phyloP scores from a whole-genome alignment of 2,329 filamentous ascomycete genomes.

The Aspergillus luchuensis region DNA sequence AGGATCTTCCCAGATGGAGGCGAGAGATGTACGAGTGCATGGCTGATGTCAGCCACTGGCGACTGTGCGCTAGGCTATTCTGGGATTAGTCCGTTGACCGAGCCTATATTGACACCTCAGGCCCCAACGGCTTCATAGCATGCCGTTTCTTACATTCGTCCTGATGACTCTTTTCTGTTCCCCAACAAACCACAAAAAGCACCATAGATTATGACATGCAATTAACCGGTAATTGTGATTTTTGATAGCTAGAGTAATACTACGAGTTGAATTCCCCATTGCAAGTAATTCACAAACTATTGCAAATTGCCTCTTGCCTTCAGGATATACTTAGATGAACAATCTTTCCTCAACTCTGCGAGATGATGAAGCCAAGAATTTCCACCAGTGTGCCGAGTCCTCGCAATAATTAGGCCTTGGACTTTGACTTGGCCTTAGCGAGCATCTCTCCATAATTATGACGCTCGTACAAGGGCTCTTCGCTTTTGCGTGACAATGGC shows the following conservation, averaged over 20 bases:
- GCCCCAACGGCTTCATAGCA: too few relatives aligned
- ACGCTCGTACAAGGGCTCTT: not conserved
- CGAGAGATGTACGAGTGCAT: not conserved
- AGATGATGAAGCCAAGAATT: not conserved
- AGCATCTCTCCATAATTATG: not conserved
- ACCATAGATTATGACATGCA: too few relatives aligned
- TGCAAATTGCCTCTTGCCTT: not conserved
- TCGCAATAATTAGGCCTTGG: not conserved
- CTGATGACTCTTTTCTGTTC: too few relatives aligned
- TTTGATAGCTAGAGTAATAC: not conserved
- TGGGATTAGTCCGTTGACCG: too few relatives aligned
- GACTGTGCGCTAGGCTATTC: too few relatives aligned
- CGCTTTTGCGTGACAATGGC: not conserved
- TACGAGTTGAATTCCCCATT: not conserved
- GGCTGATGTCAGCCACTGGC: slow-evolving; percentile 11
- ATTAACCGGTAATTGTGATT: too few relatives aligned
- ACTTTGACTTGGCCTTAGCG: not conserved
- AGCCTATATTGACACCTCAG: too few relatives aligned
- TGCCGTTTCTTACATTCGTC: too few relatives aligned
- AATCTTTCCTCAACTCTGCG: not conserved
- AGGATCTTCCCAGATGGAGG: too few relatives aligned
- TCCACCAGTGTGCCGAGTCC: not conserved
- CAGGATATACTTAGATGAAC: not conserved
- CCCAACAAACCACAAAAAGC: too few relatives aligned
- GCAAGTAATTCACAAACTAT: not conserved